Evolutionary conservation across 2,329 filamentous ascomycete species (phyloP), one percentile per base, ranked within the genome.

Genomic region (Rhinocladiella mackenziei): DNA sequence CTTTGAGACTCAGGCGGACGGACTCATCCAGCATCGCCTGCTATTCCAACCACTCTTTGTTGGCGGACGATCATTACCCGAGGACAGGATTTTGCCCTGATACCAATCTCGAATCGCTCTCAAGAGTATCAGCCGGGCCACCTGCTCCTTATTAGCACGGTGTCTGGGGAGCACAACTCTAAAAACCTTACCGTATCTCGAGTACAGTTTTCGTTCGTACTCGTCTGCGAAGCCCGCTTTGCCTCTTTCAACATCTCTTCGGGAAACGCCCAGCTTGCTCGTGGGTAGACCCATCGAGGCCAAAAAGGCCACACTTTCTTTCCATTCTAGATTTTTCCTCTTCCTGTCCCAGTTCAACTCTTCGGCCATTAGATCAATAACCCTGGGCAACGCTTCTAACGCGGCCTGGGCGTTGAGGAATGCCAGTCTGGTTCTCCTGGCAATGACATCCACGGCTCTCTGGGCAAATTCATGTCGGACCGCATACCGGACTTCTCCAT

Each of bases 371-470:
- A 95, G 77, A 63, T 96, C 89, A 59, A 96, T 92, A 45, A 96
- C 80, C 45, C 70, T 76, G 4, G 91, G 89, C 33, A 95, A 75
- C 1, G 88, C 83, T 67, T 95, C 88, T 7, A 95, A 78, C 1
- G 89, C 84, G 8, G 89, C 89, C 65, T 95, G 87, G 4, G 89
- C 89, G 62, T 95, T 95, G 56, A 96, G 69, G 71, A 96, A 97
- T 6, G 89, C 86, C 43, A 96, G 70, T 44, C 91, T 76, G 29
- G 86, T 96, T 50, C 89, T 77, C 47, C 91, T 78, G 2, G 89
- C 89, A 34, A 96, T 73, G 9, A 96, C 84, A 62, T 96, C 89
- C 11, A 89, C 83, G 1, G 88, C 87, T 2, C 87, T 94, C 65
- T 94, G 86, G 3, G 91, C 91, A 60, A 94, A 94, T 69, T 96